Percentiles rank a stretch among this genome's conserved stretches.
phyloP scores from a whole-genome alignment of 1,284 basidiomycete genomes.

The Pseudozyma thailandica region DNA sequence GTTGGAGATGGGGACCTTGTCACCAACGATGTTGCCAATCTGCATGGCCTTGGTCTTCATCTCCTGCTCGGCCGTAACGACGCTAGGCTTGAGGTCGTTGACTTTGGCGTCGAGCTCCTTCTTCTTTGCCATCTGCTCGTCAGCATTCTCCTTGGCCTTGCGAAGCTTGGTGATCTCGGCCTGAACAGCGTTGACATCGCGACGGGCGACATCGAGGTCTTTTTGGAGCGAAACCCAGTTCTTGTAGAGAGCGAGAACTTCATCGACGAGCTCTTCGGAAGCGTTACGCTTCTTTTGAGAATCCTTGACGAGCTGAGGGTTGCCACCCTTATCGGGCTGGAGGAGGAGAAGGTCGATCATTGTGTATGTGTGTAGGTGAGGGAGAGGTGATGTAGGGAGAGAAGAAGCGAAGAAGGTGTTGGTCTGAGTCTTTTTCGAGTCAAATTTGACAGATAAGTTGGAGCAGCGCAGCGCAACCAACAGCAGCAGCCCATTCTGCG shows the following conservation, averaged over 20 bases:
- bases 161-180: constrained; percentile 94
- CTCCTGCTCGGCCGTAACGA: constrained; percentile 75
- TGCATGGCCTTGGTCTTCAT: constrained; percentile 83
- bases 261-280: constrained; percentile 88
- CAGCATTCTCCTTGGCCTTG: constrained; percentile 90
- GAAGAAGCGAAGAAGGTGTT: constrained; percentile 10
- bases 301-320: constrained; percentile 89
- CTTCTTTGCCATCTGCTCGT: constrained; percentile 84
- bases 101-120: constrained; percentile 81
- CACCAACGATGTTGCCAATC: constrained; percentile 93
- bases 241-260: constrained; percentile 89
- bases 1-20: constrained; percentile 83
- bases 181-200: constrained; percentile 87
- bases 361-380: constrained; percentile 2
- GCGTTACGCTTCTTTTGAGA: constrained; percentile 92
- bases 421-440: constrained; percentile 18
- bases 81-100: constrained; percentile 75
- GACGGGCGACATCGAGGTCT: constrained; percentile 80
- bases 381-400: not conserved
- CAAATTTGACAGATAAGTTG: constrained; percentile 6
- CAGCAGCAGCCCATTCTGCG: not conserved
- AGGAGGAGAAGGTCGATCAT: constrained; percentile 59
- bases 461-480: not conserved
- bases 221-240: constrained; percentile 92
- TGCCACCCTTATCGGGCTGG: constrained; percentile 76